Evolutionary conservation across 2,329 filamentous ascomycete species (phyloP), one percentile per base, ranked within the genome.

Genomic region (Plenodomus lindquistii): DNA sequence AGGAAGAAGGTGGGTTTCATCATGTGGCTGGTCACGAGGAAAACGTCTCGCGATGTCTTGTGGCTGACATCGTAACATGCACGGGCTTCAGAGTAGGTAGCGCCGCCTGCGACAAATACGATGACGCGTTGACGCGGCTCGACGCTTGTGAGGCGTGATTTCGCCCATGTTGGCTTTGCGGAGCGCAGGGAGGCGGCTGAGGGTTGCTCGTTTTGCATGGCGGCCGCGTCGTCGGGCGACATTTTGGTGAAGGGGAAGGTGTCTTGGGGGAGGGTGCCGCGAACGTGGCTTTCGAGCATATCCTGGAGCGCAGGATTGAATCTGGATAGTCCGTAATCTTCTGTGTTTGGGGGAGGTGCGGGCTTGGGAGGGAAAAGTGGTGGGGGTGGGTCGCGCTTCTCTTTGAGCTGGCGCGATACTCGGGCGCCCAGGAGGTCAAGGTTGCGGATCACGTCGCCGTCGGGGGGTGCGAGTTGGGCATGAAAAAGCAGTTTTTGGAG

Each of bases 91-190:
- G 90, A 91, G 70, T 93, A 96, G 0, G 94, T 97, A 17, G 94
- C 94, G 37, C 94, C 94, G 40, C 94, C 94, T 1, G 93, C 94
- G 81, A 97, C 87, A 70, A 96, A 97, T 15, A 97, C 86, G 50
- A 99, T 89, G 44, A 97, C 82, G 43, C 94, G 85, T 70, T 99
- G 94, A 44, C 88, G 85, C 57, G 92, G 95, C 69, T 97, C 93
- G 51, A 80, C 84, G 50, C 78, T 85, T 21, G 85, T 83, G 38
- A 87, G 81, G 37, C 91, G 86, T 9, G 89, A 87, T 44, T 90
- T 89, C 2, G 94, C 94, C 94, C 94, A 99, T 36, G 92, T 96
- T 1, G 93, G 94, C 65, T 96, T 95, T 15, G 91, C 91, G 9
- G 90, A 89, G 48, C 94, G 88, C 19, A 99, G 81, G 13, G 93